Evolutionary conservation across 495 filamentous ascomycete genomes (phyloP), one percentile per base, ranked within the genome.

Genomic region (Aspergillus kassunensis): DNA sequence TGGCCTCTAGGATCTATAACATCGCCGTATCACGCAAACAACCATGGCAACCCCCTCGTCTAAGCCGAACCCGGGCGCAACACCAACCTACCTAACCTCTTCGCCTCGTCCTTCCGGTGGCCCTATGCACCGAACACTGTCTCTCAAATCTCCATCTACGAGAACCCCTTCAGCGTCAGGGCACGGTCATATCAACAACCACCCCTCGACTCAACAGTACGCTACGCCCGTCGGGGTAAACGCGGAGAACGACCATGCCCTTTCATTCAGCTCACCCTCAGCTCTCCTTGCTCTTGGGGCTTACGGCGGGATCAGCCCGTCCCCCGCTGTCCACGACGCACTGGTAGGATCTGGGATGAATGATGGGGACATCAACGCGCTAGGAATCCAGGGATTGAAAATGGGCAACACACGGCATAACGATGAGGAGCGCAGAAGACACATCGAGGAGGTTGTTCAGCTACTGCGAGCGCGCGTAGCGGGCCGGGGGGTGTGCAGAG

Each of bases 401-500:
- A 65, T 77, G 4, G 67, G 68, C 1, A 60, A 58, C n/a, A 56
- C 63, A 1, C 69, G 74, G n/a, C 72, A 79, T 39, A 73, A 66
- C 29, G 76, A 80, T 15, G 69, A 73, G 16, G 81, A 84, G 48
- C 74, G 84, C 49, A 68, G 58, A 60, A 68, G 77, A 49, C 78
- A 79, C 47, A 78, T 82, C 1, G 64, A 70, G 8, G 68, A 72
- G 9, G 72, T 79, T 6, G 70, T 74, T 6, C 68, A 69, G 34
- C 53, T 69, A 30, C 49, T 80, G 8, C 63, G 65, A 15, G 59
- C 66, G 11, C 74, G 74, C 10, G 74, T 77, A 2, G 61, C 72
- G 6, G 74, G 74, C 2, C 59, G 75, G 42, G 73, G 72, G 16
- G 88, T 98, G 27, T 88, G 89, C 44, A 82, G 91, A 44, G 85